phyloP scores from a whole-genome alignment of 257 asterid genomes.

The Echites panduratus region DNA sequence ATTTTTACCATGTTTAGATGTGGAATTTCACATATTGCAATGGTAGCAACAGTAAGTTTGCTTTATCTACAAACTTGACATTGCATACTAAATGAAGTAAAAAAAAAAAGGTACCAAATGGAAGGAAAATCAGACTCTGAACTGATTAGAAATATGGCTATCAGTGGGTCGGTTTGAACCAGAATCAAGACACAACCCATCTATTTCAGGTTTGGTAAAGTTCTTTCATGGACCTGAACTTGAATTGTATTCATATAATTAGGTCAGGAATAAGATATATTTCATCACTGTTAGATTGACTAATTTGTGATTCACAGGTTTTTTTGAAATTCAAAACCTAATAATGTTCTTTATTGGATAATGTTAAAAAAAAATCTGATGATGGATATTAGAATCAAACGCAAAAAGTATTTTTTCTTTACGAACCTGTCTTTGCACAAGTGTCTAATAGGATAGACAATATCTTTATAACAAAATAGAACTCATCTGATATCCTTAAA shows the following conservation, averaged over 20 bases:
- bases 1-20: background rate
- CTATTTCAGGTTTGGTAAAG: background rate
- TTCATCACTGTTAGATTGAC: too few relatives aligned
- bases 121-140: background rate
- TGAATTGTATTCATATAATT: too few relatives aligned
- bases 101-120: background rate
- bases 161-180: too few relatives aligned
- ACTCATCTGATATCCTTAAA: background rate
- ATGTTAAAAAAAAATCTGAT: too few relatives aligned
- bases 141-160: background rate
- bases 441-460: background rate
- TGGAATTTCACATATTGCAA: background rate
- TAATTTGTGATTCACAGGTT: background rate
- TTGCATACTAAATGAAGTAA: background rate
- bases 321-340: background rate
- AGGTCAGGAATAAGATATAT: background rate
- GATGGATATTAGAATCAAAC: too few relatives aligned
- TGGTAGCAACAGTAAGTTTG: background rate
- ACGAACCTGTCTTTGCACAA: background rate
- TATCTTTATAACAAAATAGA: too few relatives aligned
- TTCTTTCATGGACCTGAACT: too few relatives aligned
- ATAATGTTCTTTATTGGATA: background rate
- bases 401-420: too few relatives aligned
- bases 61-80: background rate
- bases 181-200: background rate